Base-by-base conservation (phyloP, 768 basidiomycete genomes). In the Hypsizygus marmoreus region DNA sequence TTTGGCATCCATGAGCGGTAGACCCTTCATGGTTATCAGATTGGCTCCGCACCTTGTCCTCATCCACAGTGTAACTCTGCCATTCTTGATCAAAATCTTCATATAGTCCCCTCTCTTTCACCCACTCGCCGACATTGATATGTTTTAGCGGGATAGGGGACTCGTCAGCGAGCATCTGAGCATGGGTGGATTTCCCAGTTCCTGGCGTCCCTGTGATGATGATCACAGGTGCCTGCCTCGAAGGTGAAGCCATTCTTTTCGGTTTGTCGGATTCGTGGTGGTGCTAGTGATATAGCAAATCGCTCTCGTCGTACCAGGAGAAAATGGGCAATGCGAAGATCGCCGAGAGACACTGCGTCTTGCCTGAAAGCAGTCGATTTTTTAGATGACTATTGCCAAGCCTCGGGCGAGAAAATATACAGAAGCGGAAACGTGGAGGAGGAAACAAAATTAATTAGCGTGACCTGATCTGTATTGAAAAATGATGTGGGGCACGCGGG, bases 111-210 rank as follows among this genome's bases (percentile, higher is more conserved):
- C 81, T 80, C 57, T 88, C 83, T 68, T 95, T 97, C 46, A 97
- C 88, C 60, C 85, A 75, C 34, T 98, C 90, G 25, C 94, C 88
- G 38, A 98, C 80, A 58, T 97, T 95, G 68, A 99, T 76, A 62
- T 97, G 89, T 57, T 69, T 73, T 45, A 97, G 68, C 0, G 85
- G 81, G 1, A 86, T 55, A 4, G 81, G 80, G 0, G 89, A 86
- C 47, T 88, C 80, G 30, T 82, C 76, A 16, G 75, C 81, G 34
- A 98, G 80, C n/a, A 93, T 72, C 47, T 88, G 80, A 1, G 94
- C 91, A 66, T 92, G 92, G 0, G 93, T 94, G 3, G 95, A 88
- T 66, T 99, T 99, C 44, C 93, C 95, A 26, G 93, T 95, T n/a
- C 92, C 92, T 9, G 92, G 91, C 12, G 92, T 94, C 49, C 91